A percentile compares a stretch with the other conserved stretches of the same genome.
Evolutionary conservation across 148 eudicot genomes (phyloP).

Genomic region (Cornus controversa): DNA sequence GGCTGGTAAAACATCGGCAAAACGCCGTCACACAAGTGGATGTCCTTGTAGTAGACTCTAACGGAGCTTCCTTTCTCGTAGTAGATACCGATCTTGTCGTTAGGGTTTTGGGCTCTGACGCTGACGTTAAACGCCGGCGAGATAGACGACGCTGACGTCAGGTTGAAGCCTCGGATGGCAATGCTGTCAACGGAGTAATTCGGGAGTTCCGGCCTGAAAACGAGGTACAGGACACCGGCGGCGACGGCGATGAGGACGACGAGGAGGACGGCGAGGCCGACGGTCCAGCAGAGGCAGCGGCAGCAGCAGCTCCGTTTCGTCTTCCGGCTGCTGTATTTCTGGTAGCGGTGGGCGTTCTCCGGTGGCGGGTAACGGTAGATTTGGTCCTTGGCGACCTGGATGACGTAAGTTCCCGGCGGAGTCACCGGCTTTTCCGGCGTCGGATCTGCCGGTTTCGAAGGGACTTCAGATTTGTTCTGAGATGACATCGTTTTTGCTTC

Average conservation of each 20-base stretch:
- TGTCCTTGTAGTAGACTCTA: slow-evolving; percentile 40
- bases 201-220: slow-evolving; percentile 66
- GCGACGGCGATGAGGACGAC: slow-evolving; percentile 43
- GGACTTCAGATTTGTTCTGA: slow-evolving; percentile 16
- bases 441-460: neutral
- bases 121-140: slow-evolving; percentile 68
- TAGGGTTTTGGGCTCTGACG: slow-evolving; percentile 49
- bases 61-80: slow-evolving; percentile 51
- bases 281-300: slow-evolving; percentile 41
- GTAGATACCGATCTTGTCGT: slow-evolving; percentile 62
- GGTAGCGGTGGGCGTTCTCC: slow-evolving; percentile 57
- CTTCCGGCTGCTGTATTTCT: slow-evolving; percentile 31
- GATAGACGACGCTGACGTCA: slow-evolving; percentile 34
- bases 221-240: slow-evolving; percentile 57
- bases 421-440: slow-evolving; percentile 19
- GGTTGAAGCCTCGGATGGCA: slow-evolving; percentile 52
- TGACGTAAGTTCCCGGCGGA: slow-evolving; percentile 60
- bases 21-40: slow-evolving; percentile 45
- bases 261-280: slow-evolving; percentile 31
- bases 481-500: neutral
- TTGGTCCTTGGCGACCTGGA: slow-evolving; percentile 81
- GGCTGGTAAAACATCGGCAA: slow-evolving; percentile 69
- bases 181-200: slow-evolving; percentile 46
- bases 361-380: slow-evolving; percentile 77
- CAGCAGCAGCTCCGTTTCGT: slow-evolving; percentile 34